Evolutionary conservation across 2,329 filamentous ascomycete species (phyloP).

Genomic region (Amesomyces nigricolor): DNA sequence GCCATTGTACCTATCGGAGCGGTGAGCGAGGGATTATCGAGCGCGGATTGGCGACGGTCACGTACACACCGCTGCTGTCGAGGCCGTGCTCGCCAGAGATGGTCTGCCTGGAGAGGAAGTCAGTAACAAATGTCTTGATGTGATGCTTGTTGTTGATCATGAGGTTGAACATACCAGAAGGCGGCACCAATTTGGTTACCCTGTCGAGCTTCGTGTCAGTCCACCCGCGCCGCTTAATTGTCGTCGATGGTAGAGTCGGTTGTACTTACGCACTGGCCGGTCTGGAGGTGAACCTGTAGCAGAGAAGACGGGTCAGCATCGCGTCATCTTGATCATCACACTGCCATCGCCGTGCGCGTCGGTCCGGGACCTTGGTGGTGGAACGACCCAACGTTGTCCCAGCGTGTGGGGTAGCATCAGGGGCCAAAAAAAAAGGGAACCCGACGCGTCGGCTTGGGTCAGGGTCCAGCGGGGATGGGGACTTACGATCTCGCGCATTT

Average conservation of each 20-base stretch:
- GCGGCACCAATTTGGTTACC: constrained; percentile 99
- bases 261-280: constrained; percentile 94
- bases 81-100: constrained; percentile 92
- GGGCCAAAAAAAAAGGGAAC: constrained; percentile 21
- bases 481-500: constrained; percentile 72
- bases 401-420: constrained; percentile 29
- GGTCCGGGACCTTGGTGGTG: constrained; percentile 6
- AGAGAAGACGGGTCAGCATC: constrained; percentile 52
- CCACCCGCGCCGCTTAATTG: constrained; percentile 16
- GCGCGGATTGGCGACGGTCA: constrained; percentile 28
- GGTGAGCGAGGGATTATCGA: constrained; percentile 26
- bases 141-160: not conserved
- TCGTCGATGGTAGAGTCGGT: constrained; percentile 4
- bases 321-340: constrained; percentile 10
- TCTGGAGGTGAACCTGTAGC: constrained; percentile 95
- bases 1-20: constrained; percentile 74
- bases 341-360: constrained; percentile 4
- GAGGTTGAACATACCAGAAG: constrained; percentile 68
- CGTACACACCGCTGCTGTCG: constrained; percentile 92
- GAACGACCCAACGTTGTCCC: constrained; percentile 5
- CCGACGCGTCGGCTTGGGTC: constrained; percentile 24
- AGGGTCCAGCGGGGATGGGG: constrained; percentile 7
- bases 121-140: constrained; percentile 30
- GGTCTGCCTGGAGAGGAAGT: constrained; percentile 56
- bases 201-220: constrained; percentile 48